Percentiles rank a stretch among this genome's conserved stretches.
Evolutionary conservation across 2,329 filamentous ascomycete genomes (phyloP).

Genomic region (Cylindrodendrum hubeiense): DNA sequence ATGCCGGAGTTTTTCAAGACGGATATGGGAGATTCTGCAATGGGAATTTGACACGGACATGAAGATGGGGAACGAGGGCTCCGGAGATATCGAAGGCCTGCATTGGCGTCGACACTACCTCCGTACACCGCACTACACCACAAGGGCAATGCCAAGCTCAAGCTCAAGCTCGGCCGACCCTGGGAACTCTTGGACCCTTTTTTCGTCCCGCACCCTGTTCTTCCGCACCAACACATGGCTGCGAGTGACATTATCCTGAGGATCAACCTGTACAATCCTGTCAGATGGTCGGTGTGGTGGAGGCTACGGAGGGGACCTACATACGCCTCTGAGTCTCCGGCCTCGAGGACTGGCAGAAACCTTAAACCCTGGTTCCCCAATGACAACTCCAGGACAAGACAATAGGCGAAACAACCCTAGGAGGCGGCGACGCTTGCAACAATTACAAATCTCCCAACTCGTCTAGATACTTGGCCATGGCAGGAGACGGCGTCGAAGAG

Average conservation of each 20-base stretch:
- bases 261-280: neutral
- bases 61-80: neutral
- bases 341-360: slow-evolving; percentile 13
- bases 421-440: neutral
- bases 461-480: too few species aligned
- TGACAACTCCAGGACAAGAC: neutral
- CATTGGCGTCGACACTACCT: neutral
- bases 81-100: neutral
- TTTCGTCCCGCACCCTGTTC: slow-evolving; percentile 15
- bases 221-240: slow-evolving; percentile 2
- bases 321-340: slow-evolving; percentile 1
- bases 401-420: neutral
- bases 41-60: neutral
- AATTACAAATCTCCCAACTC: too few species aligned
- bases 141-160: neutral
- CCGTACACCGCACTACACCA: neutral
- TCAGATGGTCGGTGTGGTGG: neutral
- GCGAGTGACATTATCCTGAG: neutral
- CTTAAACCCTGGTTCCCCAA: slow-evolving; percentile 15
- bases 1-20: too few species aligned
- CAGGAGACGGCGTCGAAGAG: too few species aligned
- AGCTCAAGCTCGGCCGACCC: neutral
- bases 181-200: slow-evolving; percentile 4
- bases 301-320: neutral
- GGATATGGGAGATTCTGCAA: neutral